A percentile compares a stretch with the other conserved stretches of the same genome.
Evolutionary conservation across 1,284 basidiomycete species (phyloP).

Genomic region (Malassezia sympodialis): DNA sequence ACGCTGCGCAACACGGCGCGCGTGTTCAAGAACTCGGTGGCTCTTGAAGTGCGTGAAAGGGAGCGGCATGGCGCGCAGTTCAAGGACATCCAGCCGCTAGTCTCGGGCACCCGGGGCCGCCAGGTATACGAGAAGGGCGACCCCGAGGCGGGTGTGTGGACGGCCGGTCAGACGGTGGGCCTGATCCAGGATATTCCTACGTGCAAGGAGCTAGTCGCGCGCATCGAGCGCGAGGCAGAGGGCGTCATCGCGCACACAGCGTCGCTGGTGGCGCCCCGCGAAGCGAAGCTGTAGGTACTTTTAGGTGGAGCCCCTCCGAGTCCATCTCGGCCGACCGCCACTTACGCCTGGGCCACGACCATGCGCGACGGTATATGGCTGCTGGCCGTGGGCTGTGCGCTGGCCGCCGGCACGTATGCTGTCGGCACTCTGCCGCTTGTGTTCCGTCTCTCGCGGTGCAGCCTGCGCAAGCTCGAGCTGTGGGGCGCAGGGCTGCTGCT

Average conservation of each 20-base stretch:
- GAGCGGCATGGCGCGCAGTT: constrained; percentile 79
- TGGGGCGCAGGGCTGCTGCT: constrained; percentile 42
- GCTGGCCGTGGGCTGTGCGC: constrained; percentile 13
- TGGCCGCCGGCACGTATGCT: constrained; percentile 37
- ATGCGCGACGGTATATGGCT: constrained; percentile 7
- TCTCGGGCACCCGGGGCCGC: constrained; percentile 66
- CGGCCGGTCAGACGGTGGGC: constrained; percentile 65
- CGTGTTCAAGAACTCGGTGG: constrained; percentile 73
- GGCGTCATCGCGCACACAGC: constrained; percentile 50
- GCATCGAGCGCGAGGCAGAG: constrained; percentile 70
- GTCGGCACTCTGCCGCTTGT: constrained; percentile 34
- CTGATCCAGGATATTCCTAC: constrained; percentile 77
- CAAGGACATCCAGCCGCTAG: constrained; percentile 65
- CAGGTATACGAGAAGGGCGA: constrained; percentile 77
- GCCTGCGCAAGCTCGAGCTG: constrained; percentile 37
- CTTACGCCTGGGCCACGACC: background rate
- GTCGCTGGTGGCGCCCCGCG: background rate
- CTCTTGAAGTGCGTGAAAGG: constrained; percentile 68
- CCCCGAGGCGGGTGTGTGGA: constrained; percentile 78
- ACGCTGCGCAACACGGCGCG: constrained; percentile 69
- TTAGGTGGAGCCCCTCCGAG: background rate
- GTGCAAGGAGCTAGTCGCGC: constrained; percentile 63
- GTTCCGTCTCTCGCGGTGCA: constrained; percentile 28
- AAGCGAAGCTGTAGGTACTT: background rate
- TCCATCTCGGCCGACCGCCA: background rate